These are phyloP conservation scores for Phlebopus sp. DNA, from an alignment of 1,284 basidiomycete genomes.

Conservation along the genomic window DNA sequence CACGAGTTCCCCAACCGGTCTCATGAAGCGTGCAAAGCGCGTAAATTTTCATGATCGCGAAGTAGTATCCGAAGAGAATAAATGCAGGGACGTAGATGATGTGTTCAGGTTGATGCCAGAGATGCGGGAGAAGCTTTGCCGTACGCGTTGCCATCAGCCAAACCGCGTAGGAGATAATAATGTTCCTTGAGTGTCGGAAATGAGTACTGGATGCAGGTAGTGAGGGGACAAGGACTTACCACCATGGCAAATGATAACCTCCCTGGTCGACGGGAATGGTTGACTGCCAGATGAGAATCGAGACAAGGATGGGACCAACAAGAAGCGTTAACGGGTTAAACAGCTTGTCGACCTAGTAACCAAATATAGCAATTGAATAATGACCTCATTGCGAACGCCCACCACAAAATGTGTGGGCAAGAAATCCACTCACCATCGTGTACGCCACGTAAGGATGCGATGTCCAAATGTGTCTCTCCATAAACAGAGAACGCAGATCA, in stretches of 20 bases:
- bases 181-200: conserved; percentile 53
- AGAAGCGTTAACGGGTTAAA: conserved; percentile 89
- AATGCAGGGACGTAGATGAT: conserved; percentile 91
- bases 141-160: conserved; percentile 85
- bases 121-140: conserved; percentile 83
- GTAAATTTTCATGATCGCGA: conserved; percentile 85
- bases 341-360: conserved; percentile 77
- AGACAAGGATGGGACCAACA: conserved; percentile 76
- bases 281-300: conserved; percentile 75
- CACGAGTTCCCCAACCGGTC: conserved; percentile 90
- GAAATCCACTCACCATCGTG: conserved; percentile 64
- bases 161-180: conserved; percentile 69
- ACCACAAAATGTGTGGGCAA: conserved; percentile 2
- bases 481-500: conserved; percentile 85
- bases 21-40: conserved; percentile 81
- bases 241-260: conserved; percentile 87
- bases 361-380: conserved; percentile 8
- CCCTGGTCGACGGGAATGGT: conserved; percentile 66
- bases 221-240: conserved; percentile 50
- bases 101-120: conserved; percentile 82
- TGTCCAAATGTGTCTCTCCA: conserved; percentile 85
- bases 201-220: conserved; percentile 9
- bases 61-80: conserved; percentile 87
- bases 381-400: background rate
- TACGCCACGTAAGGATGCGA: conserved; percentile 88